Percentiles rank a stretch among this genome's conserved stretches.
These are phyloP conservation scores for Claviceps monticola DNA, from an alignment of 2,329 filamentous ascomycete species.

Conservation along the genomic window DNA sequence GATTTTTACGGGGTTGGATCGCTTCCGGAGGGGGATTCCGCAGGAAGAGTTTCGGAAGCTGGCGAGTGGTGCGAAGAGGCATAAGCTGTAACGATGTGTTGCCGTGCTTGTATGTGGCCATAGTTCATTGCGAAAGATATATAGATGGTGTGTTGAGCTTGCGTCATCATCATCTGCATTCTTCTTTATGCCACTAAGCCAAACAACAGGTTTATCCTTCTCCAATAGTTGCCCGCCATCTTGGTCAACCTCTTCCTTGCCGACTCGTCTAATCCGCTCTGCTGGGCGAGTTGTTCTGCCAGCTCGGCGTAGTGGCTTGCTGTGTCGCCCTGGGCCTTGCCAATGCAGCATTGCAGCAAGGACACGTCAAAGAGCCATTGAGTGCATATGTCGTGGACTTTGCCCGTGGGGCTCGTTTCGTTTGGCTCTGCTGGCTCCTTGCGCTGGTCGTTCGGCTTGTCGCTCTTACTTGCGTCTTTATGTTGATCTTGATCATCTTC, in stretches of 20 bases:
- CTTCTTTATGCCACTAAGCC: slow-evolving; percentile 45
- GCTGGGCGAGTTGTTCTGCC: slow-evolving; percentile 29
- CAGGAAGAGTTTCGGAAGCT: slow-evolving; percentile 82
- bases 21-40: slow-evolving; percentile 68
- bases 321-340: slow-evolving; percentile 11
- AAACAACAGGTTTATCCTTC: slow-evolving; percentile 69
- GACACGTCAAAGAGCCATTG: slow-evolving; percentile 50
- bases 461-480: background rate
- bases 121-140: no score
- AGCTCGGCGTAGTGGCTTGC: slow-evolving; percentile 27
- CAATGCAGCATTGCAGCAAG: slow-evolving; percentile 34
- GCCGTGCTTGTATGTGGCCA: background rate
- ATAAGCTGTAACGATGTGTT: slow-evolving; percentile 57
- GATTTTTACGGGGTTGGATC: slow-evolving; percentile 71
- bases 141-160: no score
- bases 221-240: slow-evolving; percentile 64
- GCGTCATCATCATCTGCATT: no score
- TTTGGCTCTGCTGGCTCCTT: background rate
- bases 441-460: slow-evolving; percentile 3
- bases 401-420: slow-evolving; percentile 11
- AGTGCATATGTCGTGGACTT: slow-evolving; percentile 31
- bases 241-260: slow-evolving; percentile 42
- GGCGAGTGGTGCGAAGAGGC: slow-evolving; percentile 78
- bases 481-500: background rate
- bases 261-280: slow-evolving; percentile 34